These are phyloP conservation scores for Drechslera avenae DNA, from an alignment of 2,329 filamentous ascomycete genomes.

Conservation along the genomic window DNA sequence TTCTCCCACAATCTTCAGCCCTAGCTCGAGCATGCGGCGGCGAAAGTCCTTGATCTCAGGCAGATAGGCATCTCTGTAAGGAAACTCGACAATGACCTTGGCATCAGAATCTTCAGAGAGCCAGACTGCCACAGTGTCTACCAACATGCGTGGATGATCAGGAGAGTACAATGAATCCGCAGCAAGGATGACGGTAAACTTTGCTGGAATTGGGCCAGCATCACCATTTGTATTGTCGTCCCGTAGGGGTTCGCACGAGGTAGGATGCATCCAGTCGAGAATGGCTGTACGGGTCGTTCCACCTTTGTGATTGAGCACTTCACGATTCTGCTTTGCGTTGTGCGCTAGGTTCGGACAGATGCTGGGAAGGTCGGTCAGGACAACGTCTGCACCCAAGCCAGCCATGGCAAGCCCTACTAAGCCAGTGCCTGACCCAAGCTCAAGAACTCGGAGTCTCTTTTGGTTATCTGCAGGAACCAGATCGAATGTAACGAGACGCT, in stretches of 20 bases:
- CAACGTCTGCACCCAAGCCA: constrained; percentile 68
- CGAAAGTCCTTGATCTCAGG: constrained; percentile 69
- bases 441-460: constrained; percentile 58
- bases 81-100: constrained; percentile 78
- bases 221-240: constrained; percentile 6
- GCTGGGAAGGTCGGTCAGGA: constrained; percentile 81
- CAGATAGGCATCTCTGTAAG: constrained; percentile 73
- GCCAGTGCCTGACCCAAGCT: constrained; percentile 88
- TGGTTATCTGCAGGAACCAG: constrained; percentile 9
- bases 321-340: constrained; percentile 71
- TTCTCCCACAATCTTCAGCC: constrained; percentile 61
- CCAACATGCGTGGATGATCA: constrained; percentile 76
- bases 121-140: constrained; percentile 70
- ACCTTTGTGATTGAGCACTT: constrained; percentile 59
- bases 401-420: constrained; percentile 88
- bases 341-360: constrained; percentile 81
- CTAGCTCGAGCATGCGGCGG: constrained; percentile 62
- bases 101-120: constrained; percentile 63
- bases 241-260: constrained; percentile 47
- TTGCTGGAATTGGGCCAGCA: constrained; percentile 19
- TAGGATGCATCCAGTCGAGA: constrained; percentile 74
- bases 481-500: constrained; percentile 60
- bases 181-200: constrained; percentile 70
- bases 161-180: constrained; percentile 89
- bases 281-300: constrained; percentile 67